Conservation (phyloP, 805 yeast genomes). For the Ogataea neopini region DNA sequence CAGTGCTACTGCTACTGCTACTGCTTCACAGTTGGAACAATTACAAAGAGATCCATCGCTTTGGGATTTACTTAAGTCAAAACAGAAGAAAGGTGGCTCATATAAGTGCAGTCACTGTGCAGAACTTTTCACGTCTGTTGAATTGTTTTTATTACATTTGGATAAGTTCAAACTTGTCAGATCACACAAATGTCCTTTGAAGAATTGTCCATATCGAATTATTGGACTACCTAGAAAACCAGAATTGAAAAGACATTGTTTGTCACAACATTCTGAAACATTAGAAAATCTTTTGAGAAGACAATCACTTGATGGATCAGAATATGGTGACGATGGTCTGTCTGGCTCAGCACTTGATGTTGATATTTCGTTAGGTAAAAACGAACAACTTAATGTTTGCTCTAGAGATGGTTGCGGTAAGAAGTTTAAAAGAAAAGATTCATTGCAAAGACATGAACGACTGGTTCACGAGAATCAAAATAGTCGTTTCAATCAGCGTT, state of each 20-base stretch:
- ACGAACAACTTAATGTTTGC: constrained; percentile 22
- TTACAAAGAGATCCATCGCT: constrained; percentile 31
- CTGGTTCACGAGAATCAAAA: constrained; percentile 49
- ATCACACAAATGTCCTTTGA: constrained; percentile 46
- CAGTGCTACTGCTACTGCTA: neutral
- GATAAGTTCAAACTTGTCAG: constrained; percentile 42
- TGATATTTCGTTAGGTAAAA: neutral
- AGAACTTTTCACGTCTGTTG: constrained; percentile 38
- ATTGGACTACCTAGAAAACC: constrained; percentile 50
- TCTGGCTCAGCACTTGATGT: neutral
- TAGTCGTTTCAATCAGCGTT: constrained; percentile 41
- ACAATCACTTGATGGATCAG: constrained; percentile 8
- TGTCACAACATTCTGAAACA: constrained; percentile 42
- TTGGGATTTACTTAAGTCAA: constrained; percentile 19
- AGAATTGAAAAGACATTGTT: constrained; percentile 51
- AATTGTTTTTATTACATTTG: constrained; percentile 37
- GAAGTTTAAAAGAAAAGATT: constrained; percentile 52
- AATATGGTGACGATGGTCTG: constrained; percentile 3
- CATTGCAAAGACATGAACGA: constrained; percentile 51
- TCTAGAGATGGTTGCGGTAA: constrained; percentile 42
- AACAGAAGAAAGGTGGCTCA: constrained; percentile 39
- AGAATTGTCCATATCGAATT: constrained; percentile 49
- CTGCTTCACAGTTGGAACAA: constrained; percentile 34
- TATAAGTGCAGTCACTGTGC: constrained; percentile 52
- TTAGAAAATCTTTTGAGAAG: constrained; percentile 14